Base-by-base conservation (phyloP, 176 grass and related monocot species). In the Aegilops longissima region DNA sequence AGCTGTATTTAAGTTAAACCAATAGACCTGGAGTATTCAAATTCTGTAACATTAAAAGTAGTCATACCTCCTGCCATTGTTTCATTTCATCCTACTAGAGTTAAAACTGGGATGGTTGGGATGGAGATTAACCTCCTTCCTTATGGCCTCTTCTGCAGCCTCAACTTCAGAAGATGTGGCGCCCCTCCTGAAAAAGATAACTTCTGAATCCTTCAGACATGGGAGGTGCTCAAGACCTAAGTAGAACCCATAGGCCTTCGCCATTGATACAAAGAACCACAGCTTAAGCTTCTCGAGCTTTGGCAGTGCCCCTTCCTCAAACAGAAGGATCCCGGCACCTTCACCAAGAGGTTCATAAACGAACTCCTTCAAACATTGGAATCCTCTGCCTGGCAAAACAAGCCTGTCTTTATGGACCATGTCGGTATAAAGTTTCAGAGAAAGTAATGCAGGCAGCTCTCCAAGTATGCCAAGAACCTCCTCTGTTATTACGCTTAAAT, bases 271-370 rank as follows among this genome's bases (percentile, higher is more conserved):
- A 12, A 0, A 64, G 0, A 27, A 11, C 10, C 1, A 0, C 23
- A 64, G 0, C 0, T 0, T 0, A 64, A 67, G 17, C 79, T 27
- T 31, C 23, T 23, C 21, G 0, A 61, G 59, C 20, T 61, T 25
- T 33, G 62, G 62, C 9, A 49, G 1, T 6, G 79, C 61, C 23
- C 23, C 63, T 63, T 12, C 0, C n/a, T 27, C 23, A 63, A 25
- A 66, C 25, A 30, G 2, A 30, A 40, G 39, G 39, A 0, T 9
- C 39, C 39, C 9, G 3, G 39, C 39, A 40, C 39, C 39, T 40
- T 9, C 39, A 40, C 0, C 2, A 40, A 9, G 3, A 40, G 39
- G 8, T 9, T 3, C 0, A 40, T 2, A 40, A 9, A 40, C 0
- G 39, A 40, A 40, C 8, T 40, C 8, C 9, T 40, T 40, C 39